Conservation (phyloP, 768 basidiomycete species). For the Xerocomus spinulosus region DNA sequence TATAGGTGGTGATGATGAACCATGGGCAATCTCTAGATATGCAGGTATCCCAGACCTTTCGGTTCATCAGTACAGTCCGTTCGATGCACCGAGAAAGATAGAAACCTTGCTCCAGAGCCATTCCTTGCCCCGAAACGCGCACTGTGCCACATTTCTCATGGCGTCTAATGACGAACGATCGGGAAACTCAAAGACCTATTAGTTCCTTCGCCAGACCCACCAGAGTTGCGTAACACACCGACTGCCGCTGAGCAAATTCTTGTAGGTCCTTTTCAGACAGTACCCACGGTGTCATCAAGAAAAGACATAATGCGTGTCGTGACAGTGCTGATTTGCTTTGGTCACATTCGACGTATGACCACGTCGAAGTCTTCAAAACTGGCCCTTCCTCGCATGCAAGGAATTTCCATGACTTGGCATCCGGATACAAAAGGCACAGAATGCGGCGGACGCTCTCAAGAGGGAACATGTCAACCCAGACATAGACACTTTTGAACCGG, state of each 20-base stretch:
- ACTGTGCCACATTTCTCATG: not conserved
- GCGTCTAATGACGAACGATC: conserved; percentile 9
- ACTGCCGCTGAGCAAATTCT: conserved; percentile 26
- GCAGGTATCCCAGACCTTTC: conserved; percentile 40
- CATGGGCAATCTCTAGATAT: conserved; percentile 31
- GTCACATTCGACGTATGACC: conserved; percentile 20
- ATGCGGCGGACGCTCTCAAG: conserved; percentile 46
- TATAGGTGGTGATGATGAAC: conserved; percentile 43
- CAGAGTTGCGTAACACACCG: conserved; percentile 10
- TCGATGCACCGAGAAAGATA: not conserved
- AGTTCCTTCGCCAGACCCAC: not conserved
- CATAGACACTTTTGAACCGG: conserved; percentile 33
- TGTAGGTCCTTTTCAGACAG: conserved; percentile 32
- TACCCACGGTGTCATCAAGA: conserved; percentile 40
- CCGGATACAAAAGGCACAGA: conserved; percentile 31
- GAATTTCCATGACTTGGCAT: conserved; percentile 30
- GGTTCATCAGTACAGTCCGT: conserved; percentile 4
- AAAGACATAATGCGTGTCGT: conserved; percentile 24
- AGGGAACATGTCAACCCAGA: conserved; percentile 50
- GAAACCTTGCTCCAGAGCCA: conserved; percentile 54
- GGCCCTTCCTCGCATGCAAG: conserved; percentile 18
- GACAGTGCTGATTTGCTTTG: conserved; percentile 10
- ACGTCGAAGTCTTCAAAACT: conserved; percentile 25
- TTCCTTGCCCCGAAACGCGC: conserved; percentile 35
- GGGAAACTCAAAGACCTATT: conserved; percentile 17